Evolutionary conservation across 192 early-diverging fungal genomes (phyloP), one percentile per base, ranked within the genome.

Genomic region (Coemansia sp.): DNA sequence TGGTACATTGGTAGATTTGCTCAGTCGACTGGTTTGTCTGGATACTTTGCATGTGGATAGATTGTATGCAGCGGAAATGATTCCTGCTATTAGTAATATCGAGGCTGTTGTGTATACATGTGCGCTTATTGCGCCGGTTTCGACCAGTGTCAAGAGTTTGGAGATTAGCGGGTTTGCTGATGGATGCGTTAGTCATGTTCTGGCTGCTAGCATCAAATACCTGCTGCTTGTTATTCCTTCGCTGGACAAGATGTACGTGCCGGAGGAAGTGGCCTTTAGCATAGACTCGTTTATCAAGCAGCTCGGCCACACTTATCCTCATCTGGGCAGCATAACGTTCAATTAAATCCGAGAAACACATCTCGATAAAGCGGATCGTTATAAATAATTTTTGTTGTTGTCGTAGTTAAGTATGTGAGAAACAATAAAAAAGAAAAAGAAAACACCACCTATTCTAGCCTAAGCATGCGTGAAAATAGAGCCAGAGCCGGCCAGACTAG

Each of bases 401-500:
- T 16, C 4, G 48, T 12, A 49, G 14, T 7, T 17, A 49, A 1
- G 14, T 18, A 49, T 5, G 17, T 0, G 8, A 49, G 18, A 18
- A 20, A 20, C 18, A 49, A 49, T 49, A 49, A 49, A 5, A 17
- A 20, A 52, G 1, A 20, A 52, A 28, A 20, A 52, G 22, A 52
- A 22, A 52, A 52, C 18, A 22, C 18, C 0, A 12, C 11, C 11
- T 38, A 1, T 38, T 38, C 36, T 38, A 22, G 50, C 22, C 33
- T 57, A 52, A 16, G 71, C 71, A 33, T 78, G 64, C 18, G 89
- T 89, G 71, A 93, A 93, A 64, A 93, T 87, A 60, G 89, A 88
- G 20, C 91, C 91, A 32, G 90, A 90, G 30, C 89, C 88, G 56
- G 89, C 83, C 52, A 88, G 86, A 62, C 88, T 87, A 38, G 84